Base-by-base conservation (phyloP, 208 protist species). In the Leptomonas pyrrhocoris region DNA sequence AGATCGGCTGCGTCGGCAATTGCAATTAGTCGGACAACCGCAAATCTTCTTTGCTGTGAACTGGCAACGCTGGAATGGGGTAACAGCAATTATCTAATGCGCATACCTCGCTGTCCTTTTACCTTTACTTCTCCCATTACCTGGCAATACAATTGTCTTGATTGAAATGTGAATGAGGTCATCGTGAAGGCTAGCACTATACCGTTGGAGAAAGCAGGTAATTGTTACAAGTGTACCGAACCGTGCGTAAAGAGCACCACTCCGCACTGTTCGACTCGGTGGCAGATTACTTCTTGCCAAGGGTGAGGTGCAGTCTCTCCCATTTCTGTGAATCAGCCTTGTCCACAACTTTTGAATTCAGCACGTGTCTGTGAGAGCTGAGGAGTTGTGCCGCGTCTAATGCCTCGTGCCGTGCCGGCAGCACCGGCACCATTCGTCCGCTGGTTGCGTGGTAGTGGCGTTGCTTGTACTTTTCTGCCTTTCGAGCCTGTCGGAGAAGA, bases 391-490 rank as follows among this genome's bases (percentile, higher is more conserved):
- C 45, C 6, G 46, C 7, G 18, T 38, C 27, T 16, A 58, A 46
- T 36, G 46, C 21, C 40, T 53, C 31, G 5, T 40, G 38, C 23
- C 40, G 42, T 15, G 45, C 59, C 4, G 59, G 61, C 19, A 62
- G 50, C 9, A 92, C 56, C 34, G 86, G 79, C 45, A 95, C 60
- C 31, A 95, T 66, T 18, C 84, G 74, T 16, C 86, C 81, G 51
- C 78, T 74, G 23, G 68, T 74, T 7, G 80, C 67, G 68, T 95
- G 84, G 60, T 93, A 95, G 67, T 90, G 90, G 15, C 80, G 81
- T 25, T 79, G 70, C 73, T 93, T 95, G 59, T 86, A 86, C 43
- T 88, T 89, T 68, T 96, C 88, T 9, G 87, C 78, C 42, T 77
- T 92, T 53, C 81, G 78, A 0, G 88, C 70, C 54, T 92, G 86